Evolutionary conservation across 2,329 filamentous ascomycete species (phyloP), one percentile per base, ranked within the genome.

Genomic region (Xylariaceae sp.): DNA sequence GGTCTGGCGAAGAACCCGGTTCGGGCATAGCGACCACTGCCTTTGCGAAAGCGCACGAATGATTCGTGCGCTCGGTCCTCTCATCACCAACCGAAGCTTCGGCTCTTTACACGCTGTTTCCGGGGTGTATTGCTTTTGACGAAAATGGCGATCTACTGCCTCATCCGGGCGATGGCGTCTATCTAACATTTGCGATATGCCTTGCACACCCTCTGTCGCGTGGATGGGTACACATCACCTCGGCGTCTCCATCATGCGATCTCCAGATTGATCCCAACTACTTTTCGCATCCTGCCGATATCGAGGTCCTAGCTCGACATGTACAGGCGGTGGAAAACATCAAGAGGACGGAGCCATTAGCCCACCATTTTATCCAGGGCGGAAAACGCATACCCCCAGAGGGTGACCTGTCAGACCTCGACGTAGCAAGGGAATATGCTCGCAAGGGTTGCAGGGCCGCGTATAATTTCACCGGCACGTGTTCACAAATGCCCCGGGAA

Each of bases 1-100:
- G 68, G 70, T 45, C 73, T 74, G 62, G 72, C 73, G 41, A 76
- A 79, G 21, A 21, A 28, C 12, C 9, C 17, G 2, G n/a, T 49
- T 26, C 31, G 49, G 43, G 17, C 2, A 36, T 47, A n/a, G 29
- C 34, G n/a, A n/a, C n/a, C n/a, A n/a, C n/a, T n/a, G n/a, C n/a
- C n/a, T n/a, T n/a, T n/a, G n/a, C n/a, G n/a, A n/a, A n/a, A n/a
- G n/a, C n/a, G n/a, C n/a, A n/a, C n/a, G n/a, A n/a, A n/a, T n/a
- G n/a, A n/a, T n/a, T n/a, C n/a, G n/a, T n/a, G n/a, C n/a, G n/a
- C n/a, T n/a, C n/a, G n/a, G n/a, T n/a, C n/a, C n/a, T n/a, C n/a
- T n/a, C n/a, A n/a, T n/a, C n/a, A n/a, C n/a, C n/a, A n/a, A n/a
- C n/a, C n/a, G n/a, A n/a, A n/a, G n/a, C n/a, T n/a, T 50, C 29